Percentiles rank a stretch among this genome's conserved stretches.
phyloP scores from a whole-genome alignment of 768 basidiomycete species.

The Mycena rebaudengoi region DNA sequence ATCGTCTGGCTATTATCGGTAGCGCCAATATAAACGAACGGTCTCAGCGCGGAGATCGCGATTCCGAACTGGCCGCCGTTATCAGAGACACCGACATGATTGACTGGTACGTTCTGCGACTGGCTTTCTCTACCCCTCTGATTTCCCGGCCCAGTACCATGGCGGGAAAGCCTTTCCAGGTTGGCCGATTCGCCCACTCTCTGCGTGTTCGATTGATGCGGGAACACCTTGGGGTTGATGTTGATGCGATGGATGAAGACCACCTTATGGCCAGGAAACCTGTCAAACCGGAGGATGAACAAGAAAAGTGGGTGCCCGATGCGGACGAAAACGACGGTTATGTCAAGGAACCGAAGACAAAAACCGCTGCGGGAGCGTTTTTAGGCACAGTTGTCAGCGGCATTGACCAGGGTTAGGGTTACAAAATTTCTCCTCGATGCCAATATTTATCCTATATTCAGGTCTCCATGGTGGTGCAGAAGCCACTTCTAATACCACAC shows the following conservation, averaged over 20 bases:
- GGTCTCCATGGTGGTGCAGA: constrained; percentile 52
- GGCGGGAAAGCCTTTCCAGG: constrained; percentile 94
- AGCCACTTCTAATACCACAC: constrained; percentile 41
- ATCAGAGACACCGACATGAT: constrained; percentile 98
- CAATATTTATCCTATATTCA: constrained; percentile 26
- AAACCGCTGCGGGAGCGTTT: constrained; percentile 41
- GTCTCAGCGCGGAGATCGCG: constrained; percentile 93
- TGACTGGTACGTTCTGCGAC: constrained; percentile 62
- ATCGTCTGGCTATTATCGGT: constrained; percentile 92
- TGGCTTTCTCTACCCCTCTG: neutral
- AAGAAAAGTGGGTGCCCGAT: constrained; percentile 79
- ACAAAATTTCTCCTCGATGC: constrained; percentile 8
- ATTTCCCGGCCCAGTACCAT: constrained; percentile 71
- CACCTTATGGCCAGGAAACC: constrained; percentile 67
- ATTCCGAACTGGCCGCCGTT: constrained; percentile 93
- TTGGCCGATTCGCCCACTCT: constrained; percentile 96
- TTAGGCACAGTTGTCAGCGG: constrained; percentile 48
- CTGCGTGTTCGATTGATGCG: constrained; percentile 94
- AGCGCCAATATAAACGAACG: constrained; percentile 99
- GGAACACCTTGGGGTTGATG: constrained; percentile 95
- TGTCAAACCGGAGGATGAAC: constrained; percentile 55
- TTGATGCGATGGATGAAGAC: constrained; percentile 85
- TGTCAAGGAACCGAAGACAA: constrained; percentile 47
- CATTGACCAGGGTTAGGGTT: constrained; percentile 58
- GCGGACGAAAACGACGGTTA: constrained; percentile 65